A percentile compares a stretch with the other conserved stretches of the same genome.
These are phyloP conservation scores for Cornus kousa DNA, from an alignment of 148 eudicot species.

Conservation along the genomic window DNA sequence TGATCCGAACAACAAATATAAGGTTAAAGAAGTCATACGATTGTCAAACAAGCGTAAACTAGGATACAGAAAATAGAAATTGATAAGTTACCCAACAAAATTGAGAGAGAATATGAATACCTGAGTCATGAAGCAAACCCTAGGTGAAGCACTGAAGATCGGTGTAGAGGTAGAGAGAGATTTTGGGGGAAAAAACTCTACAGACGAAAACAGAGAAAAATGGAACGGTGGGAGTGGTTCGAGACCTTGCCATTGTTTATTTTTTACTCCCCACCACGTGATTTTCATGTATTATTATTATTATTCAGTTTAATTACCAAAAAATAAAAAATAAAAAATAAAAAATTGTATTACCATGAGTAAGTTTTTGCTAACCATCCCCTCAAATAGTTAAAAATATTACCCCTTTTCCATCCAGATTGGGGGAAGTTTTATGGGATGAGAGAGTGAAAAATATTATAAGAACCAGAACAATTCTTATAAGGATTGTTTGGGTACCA, in stretches of 20 bases:
- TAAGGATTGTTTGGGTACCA: too few relatives aligned
- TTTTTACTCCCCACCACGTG: background rate
- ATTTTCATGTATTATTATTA: background rate
- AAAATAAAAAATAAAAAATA: too few relatives aligned
- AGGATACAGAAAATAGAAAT: background rate
- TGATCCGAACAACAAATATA: background rate
- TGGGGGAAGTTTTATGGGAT: too few relatives aligned
- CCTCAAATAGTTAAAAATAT: too few relatives aligned
- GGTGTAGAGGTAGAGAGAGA: background rate
- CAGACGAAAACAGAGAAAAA: background rate
- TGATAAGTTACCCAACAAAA: background rate
- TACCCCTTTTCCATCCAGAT: too few relatives aligned
- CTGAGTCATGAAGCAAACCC: constrained; percentile 11
- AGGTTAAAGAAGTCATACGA: background rate
- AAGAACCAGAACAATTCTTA: too few relatives aligned
- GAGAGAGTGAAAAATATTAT: too few relatives aligned
- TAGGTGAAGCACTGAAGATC: constrained; percentile 8
- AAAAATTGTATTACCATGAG: too few relatives aligned
- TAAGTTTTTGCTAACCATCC: too few relatives aligned
- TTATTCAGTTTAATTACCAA: too few relatives aligned
- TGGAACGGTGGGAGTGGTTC: background rate
- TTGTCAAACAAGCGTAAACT: background rate
- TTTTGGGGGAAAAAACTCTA: background rate
- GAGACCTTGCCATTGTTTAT: background rate
- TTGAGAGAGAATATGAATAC: background rate